These are phyloP conservation scores for Lipomyces orientalis DNA, from an alignment of 805 yeast genomes.

Conservation along the genomic window DNA sequence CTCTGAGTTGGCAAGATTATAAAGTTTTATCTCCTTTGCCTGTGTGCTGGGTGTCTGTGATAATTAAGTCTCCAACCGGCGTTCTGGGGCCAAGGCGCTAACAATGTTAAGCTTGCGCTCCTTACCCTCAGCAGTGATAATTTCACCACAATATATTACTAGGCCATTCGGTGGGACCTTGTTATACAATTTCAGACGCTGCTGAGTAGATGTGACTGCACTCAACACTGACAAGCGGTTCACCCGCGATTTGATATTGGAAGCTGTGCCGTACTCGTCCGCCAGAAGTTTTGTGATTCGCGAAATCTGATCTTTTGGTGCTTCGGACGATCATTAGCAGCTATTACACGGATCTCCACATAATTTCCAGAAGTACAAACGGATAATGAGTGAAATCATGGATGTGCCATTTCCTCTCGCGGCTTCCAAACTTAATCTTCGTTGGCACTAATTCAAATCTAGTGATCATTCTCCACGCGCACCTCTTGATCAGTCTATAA, in stretches of 20 bases:
- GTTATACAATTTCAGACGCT: conserved; percentile 86
- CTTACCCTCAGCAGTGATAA: conserved; percentile 94
- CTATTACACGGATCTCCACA: too few species aligned
- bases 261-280: conserved; percentile 98
- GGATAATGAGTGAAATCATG: conserved; percentile 91
- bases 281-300: conserved; percentile 87
- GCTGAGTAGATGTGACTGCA: conserved; percentile 98
- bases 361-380: conserved; percentile 16
- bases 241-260: conserved; percentile 96
- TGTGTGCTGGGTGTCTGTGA: too few species aligned
- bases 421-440: conserved; percentile 63
- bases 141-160: conserved; percentile 98
- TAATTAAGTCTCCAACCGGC: too few species aligned
- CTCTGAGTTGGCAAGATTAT: too few species aligned
- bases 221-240: conserved; percentile 93
- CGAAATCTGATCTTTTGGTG: conserved; percentile 93
- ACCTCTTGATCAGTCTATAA: conserved; percentile 44
- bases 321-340: conserved; percentile 8
- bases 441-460: neutral
- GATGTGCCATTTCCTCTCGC: conserved; percentile 99
- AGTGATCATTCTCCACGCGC: conserved; percentile 2
- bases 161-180: conserved; percentile 93
- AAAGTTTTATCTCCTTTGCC: too few species aligned
- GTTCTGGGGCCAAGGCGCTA: conserved; percentile 95
- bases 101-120: conserved; percentile 95